These are phyloP conservation scores for Neurospora sp. DNA, from an alignment of 495 filamentous ascomycete species.

Conservation along the genomic window DNA sequence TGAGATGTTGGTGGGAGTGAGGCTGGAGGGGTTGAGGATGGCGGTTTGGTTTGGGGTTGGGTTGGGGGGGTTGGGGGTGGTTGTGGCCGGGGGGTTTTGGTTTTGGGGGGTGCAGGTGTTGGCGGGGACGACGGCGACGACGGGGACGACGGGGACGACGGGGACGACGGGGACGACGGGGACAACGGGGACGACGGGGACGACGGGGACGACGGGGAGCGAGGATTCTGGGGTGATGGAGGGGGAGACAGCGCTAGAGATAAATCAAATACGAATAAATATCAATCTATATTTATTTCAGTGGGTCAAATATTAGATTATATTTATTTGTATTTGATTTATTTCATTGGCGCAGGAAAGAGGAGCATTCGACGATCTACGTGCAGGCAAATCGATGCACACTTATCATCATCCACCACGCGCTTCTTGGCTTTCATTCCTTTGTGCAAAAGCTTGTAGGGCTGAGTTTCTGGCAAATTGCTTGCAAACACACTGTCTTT, in stretches of 20 bases:
- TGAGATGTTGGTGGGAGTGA: slow-evolving; percentile 7
- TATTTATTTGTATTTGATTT: no score
- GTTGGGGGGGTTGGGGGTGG: slow-evolving; percentile 34
- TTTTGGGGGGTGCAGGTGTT: slow-evolving; percentile 6
- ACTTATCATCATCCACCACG: no score
- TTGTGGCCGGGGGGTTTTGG: slow-evolving; percentile 12
- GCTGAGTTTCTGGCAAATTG: not conserved
- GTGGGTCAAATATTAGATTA: no score
- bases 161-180: no score
- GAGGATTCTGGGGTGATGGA: not conserved
- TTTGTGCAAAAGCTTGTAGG: not conserved
- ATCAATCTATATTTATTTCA: no score
- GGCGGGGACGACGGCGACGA: not conserved
- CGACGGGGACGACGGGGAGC: not conserved
- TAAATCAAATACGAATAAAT: no score
- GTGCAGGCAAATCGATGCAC: no score
- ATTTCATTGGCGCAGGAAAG: no score
- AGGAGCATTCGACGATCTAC: no score
- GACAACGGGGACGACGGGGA: not conserved
- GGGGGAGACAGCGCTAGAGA: not conserved
- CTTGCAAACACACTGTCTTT: not conserved
- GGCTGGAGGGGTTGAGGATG: slow-evolving; percentile 42
- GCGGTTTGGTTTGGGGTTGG: slow-evolving; percentile 51
- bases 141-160: not conserved
- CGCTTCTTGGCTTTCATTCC: no score